Conservation (phyloP, 352 stramenopile genomes). For the Phytophthora capsici region DNA sequence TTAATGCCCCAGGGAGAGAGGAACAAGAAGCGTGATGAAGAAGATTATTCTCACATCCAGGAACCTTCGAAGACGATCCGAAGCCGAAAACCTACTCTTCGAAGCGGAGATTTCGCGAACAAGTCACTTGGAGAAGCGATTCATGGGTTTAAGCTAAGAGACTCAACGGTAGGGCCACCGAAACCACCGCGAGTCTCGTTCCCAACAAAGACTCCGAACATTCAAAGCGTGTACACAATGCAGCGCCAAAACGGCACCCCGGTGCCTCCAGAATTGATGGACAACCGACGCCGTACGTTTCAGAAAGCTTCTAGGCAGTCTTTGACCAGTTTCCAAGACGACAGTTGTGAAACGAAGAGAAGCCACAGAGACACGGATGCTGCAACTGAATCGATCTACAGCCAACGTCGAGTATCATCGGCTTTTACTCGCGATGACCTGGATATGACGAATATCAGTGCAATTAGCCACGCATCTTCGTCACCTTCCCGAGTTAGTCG, state of each 20-base stretch:
- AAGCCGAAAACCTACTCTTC: slow-evolving; percentile 34
- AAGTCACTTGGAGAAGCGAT: slow-evolving; percentile 71
- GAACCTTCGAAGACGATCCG: neutral
- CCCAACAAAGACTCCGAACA: slow-evolving; percentile 18
- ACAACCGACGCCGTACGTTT: slow-evolving; percentile 19
- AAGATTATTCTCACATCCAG: neutral
- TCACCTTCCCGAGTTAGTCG: slow-evolving; percentile 4
- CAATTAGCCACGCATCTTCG: slow-evolving; percentile 22
- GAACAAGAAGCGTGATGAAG: neutral
- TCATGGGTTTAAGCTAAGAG: slow-evolving; percentile 53
- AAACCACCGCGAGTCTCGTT: slow-evolving; percentile 2
- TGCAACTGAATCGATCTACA: slow-evolving; percentile 26
- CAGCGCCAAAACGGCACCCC: slow-evolving; percentile 13
- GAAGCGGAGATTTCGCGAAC: slow-evolving; percentile 71
- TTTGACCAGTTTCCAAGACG: slow-evolving; percentile 3
- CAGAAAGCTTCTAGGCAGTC: neutral
- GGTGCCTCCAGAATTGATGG: slow-evolving; percentile 14
- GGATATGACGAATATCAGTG: slow-evolving; percentile 39
- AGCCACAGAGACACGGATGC: slow-evolving; percentile 8
- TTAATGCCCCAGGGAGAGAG: slow-evolving; percentile 2
- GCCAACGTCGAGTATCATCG: slow-evolving; percentile 29
- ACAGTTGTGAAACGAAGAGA: neutral
- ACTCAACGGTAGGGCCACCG: slow-evolving; percentile 10
- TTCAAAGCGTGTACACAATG: slow-evolving; percentile 24
- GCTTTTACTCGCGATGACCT: slow-evolving; percentile 34